These are phyloP conservation scores for Sporobolomyces roseus DNA, from an alignment of 768 basidiomycete species.

Conservation along the genomic window DNA sequence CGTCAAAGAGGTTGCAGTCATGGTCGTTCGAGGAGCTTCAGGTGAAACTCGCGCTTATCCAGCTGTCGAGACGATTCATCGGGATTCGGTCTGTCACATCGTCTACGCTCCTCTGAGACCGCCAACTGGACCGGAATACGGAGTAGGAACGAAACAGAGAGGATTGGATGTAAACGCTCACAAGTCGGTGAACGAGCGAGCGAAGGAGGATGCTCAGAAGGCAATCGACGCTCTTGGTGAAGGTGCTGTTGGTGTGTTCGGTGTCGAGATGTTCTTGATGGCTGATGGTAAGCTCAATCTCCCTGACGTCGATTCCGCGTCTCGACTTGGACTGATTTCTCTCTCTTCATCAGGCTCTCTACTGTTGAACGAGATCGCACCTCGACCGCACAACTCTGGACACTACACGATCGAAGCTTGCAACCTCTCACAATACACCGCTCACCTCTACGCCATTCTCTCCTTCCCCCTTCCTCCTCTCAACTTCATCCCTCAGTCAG, in stretches of 20 bases:
- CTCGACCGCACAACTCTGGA: constrained; percentile 95
- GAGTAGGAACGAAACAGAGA: constrained; percentile 39
- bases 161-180: constrained; percentile 47
- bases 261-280: constrained; percentile 97
- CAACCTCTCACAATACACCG: constrained; percentile 92
- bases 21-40: constrained; percentile 77
- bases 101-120: constrained; percentile 79
- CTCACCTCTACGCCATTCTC: constrained; percentile 92
- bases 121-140: constrained; percentile 13
- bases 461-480: constrained; percentile 67
- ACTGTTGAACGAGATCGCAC: constrained; percentile 93
- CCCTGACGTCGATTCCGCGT: background rate
- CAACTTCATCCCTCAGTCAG: constrained; percentile 50
- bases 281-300: constrained; percentile 61
- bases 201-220: constrained; percentile 69
- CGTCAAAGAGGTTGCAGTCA: constrained; percentile 83
- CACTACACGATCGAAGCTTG: constrained; percentile 99
- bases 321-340: background rate
- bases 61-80: constrained; percentile 89
- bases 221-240: constrained; percentile 66
- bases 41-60: constrained; percentile 82
- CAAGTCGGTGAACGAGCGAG: constrained; percentile 58
- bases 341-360: constrained; percentile 58
- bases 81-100: constrained; percentile 86
- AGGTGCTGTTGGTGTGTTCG: constrained; percentile 87